phyloP scores from a whole-genome alignment of 2,329 filamentous ascomycete genomes.

The Epicoccum nigrum region DNA sequence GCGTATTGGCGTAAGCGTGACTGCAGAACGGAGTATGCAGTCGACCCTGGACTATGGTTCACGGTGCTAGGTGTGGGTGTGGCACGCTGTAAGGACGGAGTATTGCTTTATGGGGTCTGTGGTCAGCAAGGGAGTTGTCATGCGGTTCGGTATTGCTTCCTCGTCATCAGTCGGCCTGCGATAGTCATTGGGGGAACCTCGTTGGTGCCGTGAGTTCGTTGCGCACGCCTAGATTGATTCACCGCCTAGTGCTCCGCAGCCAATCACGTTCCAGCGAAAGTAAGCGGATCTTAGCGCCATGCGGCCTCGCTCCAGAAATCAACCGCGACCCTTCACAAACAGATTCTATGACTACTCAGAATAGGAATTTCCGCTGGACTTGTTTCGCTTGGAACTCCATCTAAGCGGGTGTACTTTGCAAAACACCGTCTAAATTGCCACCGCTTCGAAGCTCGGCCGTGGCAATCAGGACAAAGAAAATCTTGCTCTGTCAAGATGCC shows the following conservation, averaged over 20 bases:
- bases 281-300: conserved; percentile 30
- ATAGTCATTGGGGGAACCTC: conserved; percentile 24
- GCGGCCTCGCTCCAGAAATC: background rate
- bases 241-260: conserved; percentile 19
- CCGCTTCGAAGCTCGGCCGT: conserved; percentile 4
- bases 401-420: background rate
- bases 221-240: conserved; percentile 15
- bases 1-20: conserved; percentile 35
- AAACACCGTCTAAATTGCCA: background rate
- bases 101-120: conserved; percentile 25
- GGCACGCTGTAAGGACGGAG: conserved; percentile 22
- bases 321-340: conserved; percentile 11
- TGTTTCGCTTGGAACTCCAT: background rate
- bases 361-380: too few relatives aligned
- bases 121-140: conserved; percentile 24
- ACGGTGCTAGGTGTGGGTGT: conserved; percentile 19
- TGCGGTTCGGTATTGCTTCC: conserved; percentile 21
- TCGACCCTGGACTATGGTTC: conserved; percentile 25
- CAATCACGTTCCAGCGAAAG: conserved; percentile 30
- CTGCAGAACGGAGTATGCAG: conserved; percentile 30
- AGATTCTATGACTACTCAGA: background rate
- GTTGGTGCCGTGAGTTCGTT: conserved; percentile 18
- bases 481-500: conserved; percentile 7
- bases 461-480: conserved; percentile 20
- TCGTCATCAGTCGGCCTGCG: conserved; percentile 27